phyloP scores from a whole-genome alignment of 2,329 filamentous ascomycete genomes.

The Paecilomyces formosus region DNA sequence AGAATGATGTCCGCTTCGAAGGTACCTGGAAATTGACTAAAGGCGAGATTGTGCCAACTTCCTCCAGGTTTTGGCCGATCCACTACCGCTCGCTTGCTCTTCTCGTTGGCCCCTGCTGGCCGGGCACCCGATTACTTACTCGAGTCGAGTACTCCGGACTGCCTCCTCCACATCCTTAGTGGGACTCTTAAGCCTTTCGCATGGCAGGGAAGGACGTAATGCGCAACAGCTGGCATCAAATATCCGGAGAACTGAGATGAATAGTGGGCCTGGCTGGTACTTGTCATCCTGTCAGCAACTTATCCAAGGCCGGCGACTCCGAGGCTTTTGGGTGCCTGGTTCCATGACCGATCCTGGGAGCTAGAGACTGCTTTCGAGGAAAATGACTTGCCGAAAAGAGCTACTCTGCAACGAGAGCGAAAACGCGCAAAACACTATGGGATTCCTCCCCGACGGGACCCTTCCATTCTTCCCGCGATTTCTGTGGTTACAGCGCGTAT shows the following conservation, averaged over 20 bases:
- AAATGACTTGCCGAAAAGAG: not conserved
- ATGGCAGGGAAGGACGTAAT: not conserved
- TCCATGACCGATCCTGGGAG: not conserved
- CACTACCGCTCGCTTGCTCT: not conserved
- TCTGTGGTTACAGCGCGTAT: not conserved
- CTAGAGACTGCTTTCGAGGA: not conserved
- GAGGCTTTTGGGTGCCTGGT: not conserved
- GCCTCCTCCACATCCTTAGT: not conserved
- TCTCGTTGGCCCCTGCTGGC: not conserved
- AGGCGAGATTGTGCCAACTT: not conserved
- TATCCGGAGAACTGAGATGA: not conserved
- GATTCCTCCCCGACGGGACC: not conserved
- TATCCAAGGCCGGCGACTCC: not conserved
- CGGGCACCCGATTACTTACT: not conserved
- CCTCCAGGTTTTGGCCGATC: not conserved
- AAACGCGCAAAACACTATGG: not conserved
- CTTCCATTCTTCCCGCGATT: not conserved
- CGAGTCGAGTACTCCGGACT: not conserved
- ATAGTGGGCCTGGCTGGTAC: not conserved
- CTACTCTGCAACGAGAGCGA: not conserved
- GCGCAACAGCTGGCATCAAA: not conserved
- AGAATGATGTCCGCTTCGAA: not conserved
- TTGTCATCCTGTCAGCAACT: not conserved
- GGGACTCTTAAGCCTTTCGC: not conserved
- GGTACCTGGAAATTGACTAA: not conserved